Percentiles rank a stretch among this genome's conserved stretches.
Conservation (phyloP, 2,329 filamentous ascomycete species). For the Ascosphaera aggregata region DNA sequence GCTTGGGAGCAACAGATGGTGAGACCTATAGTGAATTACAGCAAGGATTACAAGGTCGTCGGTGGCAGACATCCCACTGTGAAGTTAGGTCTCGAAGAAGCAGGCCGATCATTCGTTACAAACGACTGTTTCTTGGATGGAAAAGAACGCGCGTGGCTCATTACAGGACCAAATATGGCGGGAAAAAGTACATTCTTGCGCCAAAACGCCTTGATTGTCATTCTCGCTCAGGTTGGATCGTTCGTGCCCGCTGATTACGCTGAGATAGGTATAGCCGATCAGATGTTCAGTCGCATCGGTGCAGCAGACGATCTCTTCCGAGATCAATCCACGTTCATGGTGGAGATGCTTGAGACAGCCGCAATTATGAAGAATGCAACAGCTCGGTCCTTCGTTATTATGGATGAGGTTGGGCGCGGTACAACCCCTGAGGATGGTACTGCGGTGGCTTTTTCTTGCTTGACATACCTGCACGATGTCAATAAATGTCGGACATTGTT, state of each 20-base stretch:
- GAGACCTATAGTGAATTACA: conserved; percentile 46
- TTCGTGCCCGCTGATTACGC: conserved; percentile 81
- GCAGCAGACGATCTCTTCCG: conserved; percentile 88
- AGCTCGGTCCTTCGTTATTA: conserved; percentile 69
- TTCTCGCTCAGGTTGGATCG: conserved; percentile 77
- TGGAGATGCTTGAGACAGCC: conserved; percentile 95
- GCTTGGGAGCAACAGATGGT: conserved; percentile 51
- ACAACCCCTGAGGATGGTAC: conserved; percentile 84
- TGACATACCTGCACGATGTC: conserved; percentile 58
- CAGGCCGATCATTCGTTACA: conserved; percentile 58
- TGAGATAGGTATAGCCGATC: conserved; percentile 77
- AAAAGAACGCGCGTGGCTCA: conserved; percentile 43
- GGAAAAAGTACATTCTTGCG: conserved; percentile 92
- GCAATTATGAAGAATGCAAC: conserved; percentile 74
- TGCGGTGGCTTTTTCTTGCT: conserved; percentile 69
- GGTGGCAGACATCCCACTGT: conserved; percentile 85
- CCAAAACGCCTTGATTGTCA: conserved; percentile 84
- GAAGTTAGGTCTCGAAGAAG: conserved; percentile 53
- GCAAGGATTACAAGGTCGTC: conserved; percentile 47
- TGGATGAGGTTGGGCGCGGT: conserved; percentile 92
- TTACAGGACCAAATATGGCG: conserved; percentile 87
- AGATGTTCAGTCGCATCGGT: conserved; percentile 80
- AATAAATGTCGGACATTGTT: conserved; percentile 69
- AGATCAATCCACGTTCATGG: conserved; percentile 97
- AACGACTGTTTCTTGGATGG: conserved; percentile 77